Evolutionary conservation across 257 asterid genomes (phyloP).

Genomic region (Ilex asprella): DNA sequence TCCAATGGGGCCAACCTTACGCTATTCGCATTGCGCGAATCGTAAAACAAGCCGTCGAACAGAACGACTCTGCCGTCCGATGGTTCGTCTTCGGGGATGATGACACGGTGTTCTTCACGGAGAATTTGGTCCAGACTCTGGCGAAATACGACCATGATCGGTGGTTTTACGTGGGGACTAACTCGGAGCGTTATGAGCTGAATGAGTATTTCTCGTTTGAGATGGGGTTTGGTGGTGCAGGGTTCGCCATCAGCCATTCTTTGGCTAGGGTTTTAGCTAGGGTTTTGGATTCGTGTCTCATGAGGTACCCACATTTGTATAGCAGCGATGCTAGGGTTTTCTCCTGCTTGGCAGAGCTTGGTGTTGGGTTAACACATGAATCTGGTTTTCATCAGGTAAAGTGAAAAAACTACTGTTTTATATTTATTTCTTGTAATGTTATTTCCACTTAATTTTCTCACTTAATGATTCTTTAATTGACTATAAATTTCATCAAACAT

Average conservation of each 20-base stretch:
- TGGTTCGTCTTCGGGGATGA: conserved; percentile 86
- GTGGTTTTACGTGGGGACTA: conserved; percentile 60
- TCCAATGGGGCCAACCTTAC: conserved; percentile 27
- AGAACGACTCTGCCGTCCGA: conserved; percentile 26
- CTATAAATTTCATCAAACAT: no score
- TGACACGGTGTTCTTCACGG: conserved; percentile 58
- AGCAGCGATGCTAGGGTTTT: conserved; percentile 83
- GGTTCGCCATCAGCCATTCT: conserved; percentile 69
- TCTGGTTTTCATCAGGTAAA: conserved; percentile 80
- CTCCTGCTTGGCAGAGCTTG: conserved; percentile 74
- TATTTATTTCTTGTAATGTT: background rate
- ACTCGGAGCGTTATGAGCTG: conserved; percentile 70
- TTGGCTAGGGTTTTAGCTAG: conserved; percentile 54
- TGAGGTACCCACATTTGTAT: conserved; percentile 65
- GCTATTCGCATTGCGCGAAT: conserved; percentile 65
- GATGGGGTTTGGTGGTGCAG: conserved; percentile 89
- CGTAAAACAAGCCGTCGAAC: conserved; percentile 48
- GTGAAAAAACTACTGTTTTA: no score
- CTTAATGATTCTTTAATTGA: background rate
- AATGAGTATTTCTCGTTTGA: conserved; percentile 55
- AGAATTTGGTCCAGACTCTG: conserved; percentile 52
- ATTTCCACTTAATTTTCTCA: background rate
- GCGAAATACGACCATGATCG: conserved; percentile 45
- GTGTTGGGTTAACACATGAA: conserved; percentile 58
- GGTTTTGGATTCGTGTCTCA: conserved; percentile 59